Evolutionary conservation across 306 rosid genomes (phyloP).

Genomic region (Glycine latifolia): DNA sequence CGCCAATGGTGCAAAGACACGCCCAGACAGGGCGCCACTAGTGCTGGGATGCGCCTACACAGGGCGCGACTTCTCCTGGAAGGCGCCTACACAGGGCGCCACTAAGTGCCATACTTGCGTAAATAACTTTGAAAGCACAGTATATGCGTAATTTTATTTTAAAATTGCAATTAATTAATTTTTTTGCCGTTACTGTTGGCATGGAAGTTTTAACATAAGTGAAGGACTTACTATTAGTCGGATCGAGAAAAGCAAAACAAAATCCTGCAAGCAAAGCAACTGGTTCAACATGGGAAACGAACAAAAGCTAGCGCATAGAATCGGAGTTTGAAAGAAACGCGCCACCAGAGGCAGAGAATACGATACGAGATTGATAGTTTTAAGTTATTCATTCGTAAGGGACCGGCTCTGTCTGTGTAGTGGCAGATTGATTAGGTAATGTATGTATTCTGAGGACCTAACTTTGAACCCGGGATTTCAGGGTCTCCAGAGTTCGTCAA

Average conservation of each 20-base stretch:
- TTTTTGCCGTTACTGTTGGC: neutral
- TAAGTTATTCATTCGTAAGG: neutral
- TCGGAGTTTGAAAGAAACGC: conserved; percentile 7
- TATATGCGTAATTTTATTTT: too few species aligned
- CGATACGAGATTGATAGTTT: neutral
- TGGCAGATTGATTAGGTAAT: neutral
- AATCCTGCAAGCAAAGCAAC: neutral
- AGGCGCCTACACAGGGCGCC: too few species aligned
- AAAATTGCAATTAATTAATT: too few species aligned
- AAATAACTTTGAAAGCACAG: too few species aligned
- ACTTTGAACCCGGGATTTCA: conserved; percentile 12
- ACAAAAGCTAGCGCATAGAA: neutral
- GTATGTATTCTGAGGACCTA: neutral
- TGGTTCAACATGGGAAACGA: neutral
- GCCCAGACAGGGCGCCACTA: too few species aligned
- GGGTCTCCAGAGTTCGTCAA: neutral
- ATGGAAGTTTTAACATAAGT: neutral
- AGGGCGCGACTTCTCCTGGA: too few species aligned
- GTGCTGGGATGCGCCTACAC: too few species aligned
- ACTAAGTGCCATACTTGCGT: too few species aligned
- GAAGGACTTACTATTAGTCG: neutral
- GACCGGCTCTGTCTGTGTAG: neutral
- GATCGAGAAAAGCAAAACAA: neutral
- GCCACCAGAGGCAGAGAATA: neutral
- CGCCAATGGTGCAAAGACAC: too few species aligned